Base-by-base conservation (phyloP, 75 land plant genomes). In the Cryptomeria japonica region DNA sequence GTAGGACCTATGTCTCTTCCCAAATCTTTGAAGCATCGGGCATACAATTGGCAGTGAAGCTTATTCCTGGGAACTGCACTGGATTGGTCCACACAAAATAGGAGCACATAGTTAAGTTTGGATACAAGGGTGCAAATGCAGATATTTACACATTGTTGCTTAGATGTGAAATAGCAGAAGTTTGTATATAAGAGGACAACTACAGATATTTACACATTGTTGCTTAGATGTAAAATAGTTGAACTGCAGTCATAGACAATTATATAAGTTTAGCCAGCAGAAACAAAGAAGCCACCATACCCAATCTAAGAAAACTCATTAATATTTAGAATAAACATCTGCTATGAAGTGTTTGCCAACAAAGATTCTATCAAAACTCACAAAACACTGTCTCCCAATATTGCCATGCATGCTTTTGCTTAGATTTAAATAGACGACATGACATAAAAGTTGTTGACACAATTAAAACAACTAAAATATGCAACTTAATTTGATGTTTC, bases 1-100 rank as follows among this genome's bases (percentile, higher is more conserved):
- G 76, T 53, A 79, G 47, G 86, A 51, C 87, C 94, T 15, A 88
- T 49, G 10, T 90, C 94, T 15, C 88, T 92, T 75, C 88, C 39
- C 38, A 73, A 39, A 18, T 38, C 13, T 38, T 42, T 51, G 56
- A 15, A 47, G 56, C 47, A 84, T 49, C 51, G 85, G 3, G 58
- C 36, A 49, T 47, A 51, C 11, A 3, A 37, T 38, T 16, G 80
- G 42, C 42, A 38, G 22, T 78, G 80, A 39, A 78, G 80, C 44
- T 34, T 78, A 78, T 78, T 78, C 80, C 80, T 78, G 80, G 34
- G 28, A 84, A 84, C 85, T 51, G 58, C 85, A 84, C 85, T 84
- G 58, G 34, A 84, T 49, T 84, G 85, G 14, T 47, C 56, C 53
- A 84, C 53, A 84, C 53, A 49, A 84, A 49, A 51, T 31, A 72